phyloP scores from a whole-genome alignment of 1,284 basidiomycete species.

The Heterobasidion occidentale region DNA sequence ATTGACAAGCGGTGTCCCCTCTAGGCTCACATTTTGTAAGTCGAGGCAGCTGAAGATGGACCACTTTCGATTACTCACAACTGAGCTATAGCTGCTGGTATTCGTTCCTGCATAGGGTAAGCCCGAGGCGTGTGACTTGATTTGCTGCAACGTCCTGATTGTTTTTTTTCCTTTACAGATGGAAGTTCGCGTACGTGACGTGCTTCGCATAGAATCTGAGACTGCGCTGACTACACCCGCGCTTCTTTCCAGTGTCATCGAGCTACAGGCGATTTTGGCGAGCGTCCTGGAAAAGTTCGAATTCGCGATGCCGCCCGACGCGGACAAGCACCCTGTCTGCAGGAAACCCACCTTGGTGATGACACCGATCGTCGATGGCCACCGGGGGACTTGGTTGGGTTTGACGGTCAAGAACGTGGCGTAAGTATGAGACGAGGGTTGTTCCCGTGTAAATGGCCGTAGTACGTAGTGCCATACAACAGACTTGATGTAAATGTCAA shows the following conservation, averaged over 20 bases:
- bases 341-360: constrained; percentile 6
- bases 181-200: background rate
- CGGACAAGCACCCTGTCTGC: background rate
- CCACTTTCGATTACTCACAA: background rate
- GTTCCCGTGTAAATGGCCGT: too few relatives aligned
- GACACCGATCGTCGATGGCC: constrained; percentile 8
- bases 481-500: too few relatives aligned
- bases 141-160: background rate
- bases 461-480: too few relatives aligned
- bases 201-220: background rate
- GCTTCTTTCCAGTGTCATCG: constrained; percentile 14
- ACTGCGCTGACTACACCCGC: background rate
- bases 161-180: background rate
- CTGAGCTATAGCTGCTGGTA: constrained; percentile 14
- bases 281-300: constrained; percentile 18
- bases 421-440: background rate
- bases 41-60: background rate
- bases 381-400: constrained; percentile 7
- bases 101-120: constrained; percentile 25
- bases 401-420: background rate
- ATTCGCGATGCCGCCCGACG: constrained; percentile 11
- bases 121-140: constrained; percentile 3
- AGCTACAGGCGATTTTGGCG: constrained; percentile 17
- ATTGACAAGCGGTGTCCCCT: background rate
- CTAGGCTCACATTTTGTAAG: constrained; percentile 16